Evolutionary conservation across 2,329 filamentous ascomycete genomes (phyloP).

Genomic region (Orbilia ellipsospora): DNA sequence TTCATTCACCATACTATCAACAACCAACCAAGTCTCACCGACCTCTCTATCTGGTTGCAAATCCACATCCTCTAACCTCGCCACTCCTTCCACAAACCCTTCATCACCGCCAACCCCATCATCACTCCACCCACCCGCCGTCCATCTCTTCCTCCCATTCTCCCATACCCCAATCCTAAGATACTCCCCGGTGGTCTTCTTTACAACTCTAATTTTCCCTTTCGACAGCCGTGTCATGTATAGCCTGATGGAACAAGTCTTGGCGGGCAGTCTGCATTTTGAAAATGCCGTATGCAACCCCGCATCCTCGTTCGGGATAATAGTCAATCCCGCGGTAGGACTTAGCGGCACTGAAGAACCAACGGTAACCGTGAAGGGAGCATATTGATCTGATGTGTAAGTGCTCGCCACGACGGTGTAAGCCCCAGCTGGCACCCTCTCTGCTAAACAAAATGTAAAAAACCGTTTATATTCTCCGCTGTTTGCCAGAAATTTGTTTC

Average conservation of each 20-base stretch:
- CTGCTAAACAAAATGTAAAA: constrained; percentile 75
- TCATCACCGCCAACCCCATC: constrained; percentile 38
- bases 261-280: constrained; percentile 25
- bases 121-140: constrained; percentile 44
- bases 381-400: constrained; percentile 82
- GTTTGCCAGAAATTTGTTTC: constrained; percentile 81
- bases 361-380: constrained; percentile 79
- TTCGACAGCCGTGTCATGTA: constrained; percentile 32
- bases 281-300: constrained; percentile 38
- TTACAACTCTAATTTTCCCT: constrained; percentile 45
- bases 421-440: constrained; percentile 72
- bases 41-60: constrained; percentile 49
- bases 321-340: constrained; percentile 58
- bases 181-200: constrained; percentile 41
- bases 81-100: constrained; percentile 53
- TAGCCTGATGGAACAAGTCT: constrained; percentile 38
- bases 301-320: constrained; percentile 49
- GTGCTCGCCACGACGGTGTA: constrained; percentile 94
- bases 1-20: constrained; percentile 53
- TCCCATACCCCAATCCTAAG: constrained; percentile 51
- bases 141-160: constrained; percentile 41
- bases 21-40: constrained; percentile 47
- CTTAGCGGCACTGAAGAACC: constrained; percentile 67
- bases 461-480: constrained; percentile 90
- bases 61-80: constrained; percentile 50